A percentile compares a stretch with the other conserved stretches of the same genome.
phyloP scores from a whole-genome alignment of 805 yeast species.

The Suhomyces prunicola region DNA sequence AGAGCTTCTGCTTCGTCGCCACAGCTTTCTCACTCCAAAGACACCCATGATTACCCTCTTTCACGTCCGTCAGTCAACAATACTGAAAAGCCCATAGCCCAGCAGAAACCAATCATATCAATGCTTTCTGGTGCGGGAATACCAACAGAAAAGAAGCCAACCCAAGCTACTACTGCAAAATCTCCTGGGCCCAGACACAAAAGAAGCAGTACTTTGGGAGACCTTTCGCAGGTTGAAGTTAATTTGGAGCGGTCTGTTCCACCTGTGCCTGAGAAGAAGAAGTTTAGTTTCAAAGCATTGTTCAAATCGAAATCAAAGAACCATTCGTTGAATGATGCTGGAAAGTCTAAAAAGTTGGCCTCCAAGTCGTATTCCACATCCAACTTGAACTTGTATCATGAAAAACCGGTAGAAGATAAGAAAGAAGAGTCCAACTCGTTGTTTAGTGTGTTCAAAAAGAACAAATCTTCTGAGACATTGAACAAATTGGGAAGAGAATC shows the following conservation, averaged over 20 bases:
- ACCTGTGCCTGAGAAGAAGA: slow-evolving; percentile 20
- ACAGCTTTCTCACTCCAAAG: not conserved
- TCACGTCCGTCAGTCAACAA: not conserved
- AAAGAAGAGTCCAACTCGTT: slow-evolving; percentile 7
- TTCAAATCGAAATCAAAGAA: slow-evolving; percentile 36
- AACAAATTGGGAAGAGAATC: not conserved
- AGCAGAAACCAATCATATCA: not conserved
- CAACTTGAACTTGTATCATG: slow-evolving; percentile 15
- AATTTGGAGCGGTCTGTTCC: not conserved
- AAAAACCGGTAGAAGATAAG: not conserved
- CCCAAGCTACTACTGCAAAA: not conserved
- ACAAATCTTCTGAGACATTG: slow-evolving; percentile 18
- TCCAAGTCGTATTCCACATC: slow-evolving; percentile 31
- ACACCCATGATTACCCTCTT: not conserved
- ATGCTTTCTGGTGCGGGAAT: not conserved
- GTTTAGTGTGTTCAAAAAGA: slow-evolving; percentile 21
- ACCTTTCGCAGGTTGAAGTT: slow-evolving; percentile 1
- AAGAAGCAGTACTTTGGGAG: slow-evolving; percentile 11
- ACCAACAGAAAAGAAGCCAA: not conserved
- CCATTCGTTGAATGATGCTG: slow-evolving; percentile 19
- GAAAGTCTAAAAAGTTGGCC: slow-evolving; percentile 11
- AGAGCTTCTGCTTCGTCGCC: slow-evolving; percentile 3
- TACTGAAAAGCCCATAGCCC: not conserved
- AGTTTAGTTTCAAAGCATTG: slow-evolving; percentile 37
- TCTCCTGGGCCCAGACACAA: not conserved